Base-by-base conservation (phyloP, 257 asterid genomes). In the Lycium barbarum region DNA sequence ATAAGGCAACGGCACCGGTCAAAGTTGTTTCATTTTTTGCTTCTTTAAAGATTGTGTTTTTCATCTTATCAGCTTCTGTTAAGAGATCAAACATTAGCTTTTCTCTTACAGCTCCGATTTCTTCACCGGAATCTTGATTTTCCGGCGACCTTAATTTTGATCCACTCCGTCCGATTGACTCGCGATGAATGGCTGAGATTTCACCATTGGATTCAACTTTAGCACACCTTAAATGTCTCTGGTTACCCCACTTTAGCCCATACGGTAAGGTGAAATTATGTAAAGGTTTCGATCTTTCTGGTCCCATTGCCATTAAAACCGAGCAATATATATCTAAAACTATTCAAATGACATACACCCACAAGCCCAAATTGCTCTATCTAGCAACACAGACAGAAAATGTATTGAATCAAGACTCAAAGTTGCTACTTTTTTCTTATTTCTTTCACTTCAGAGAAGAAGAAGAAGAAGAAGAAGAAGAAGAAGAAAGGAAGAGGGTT, bases 181-280 rank as follows among this genome's bases (percentile, higher is more conserved):
- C 89, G 36, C 88, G 92, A 49, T 85, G 84, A 45, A 84, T 65
- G 45, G 88, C 63, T 26, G 92, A 86, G 81, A 80, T 72, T 84
- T 89, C 85, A 43, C 88, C 93, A 62, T 85, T 74, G n/a, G 95
- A 87, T 90, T 88, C 88, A 87, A 92, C 92, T 90, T 90, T 91
- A 88, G 88, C 90, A 87, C 98, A 92, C 79, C 95, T 90, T 88
- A 93, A 91, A 78, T 81, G 85, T 15, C 81, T 86, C 94, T 89
- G 97, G 79, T 89, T 93, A 11, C 98, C 97, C 98, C 98, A 94
- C 71, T 92, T 90, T 51, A 94, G 84, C 8, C 90, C 91, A 68
- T 79, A 38, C 4, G 95, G 98, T 80, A 94, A 40, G 72, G 84
- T 88, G 85, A 94, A 93, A 93, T 93, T 94, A 84, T 94, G 98